These are phyloP conservation scores for Colletotrichum noveboracense DNA, from an alignment of 2,329 filamentous ascomycete species.

Conservation along the genomic window DNA sequence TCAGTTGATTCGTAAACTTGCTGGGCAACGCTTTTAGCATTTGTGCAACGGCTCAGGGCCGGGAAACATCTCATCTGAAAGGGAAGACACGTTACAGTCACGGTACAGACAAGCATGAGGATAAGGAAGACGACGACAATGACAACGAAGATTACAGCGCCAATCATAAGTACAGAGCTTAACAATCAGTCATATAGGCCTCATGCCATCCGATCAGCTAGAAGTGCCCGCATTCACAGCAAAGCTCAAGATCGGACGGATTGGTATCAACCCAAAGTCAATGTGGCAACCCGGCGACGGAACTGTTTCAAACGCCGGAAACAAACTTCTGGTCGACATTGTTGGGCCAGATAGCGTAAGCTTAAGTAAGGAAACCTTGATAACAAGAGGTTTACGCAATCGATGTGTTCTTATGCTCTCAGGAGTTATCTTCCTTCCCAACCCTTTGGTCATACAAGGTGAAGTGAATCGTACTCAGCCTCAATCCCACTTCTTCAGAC, in stretches of 20 bases:
- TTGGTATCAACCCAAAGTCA: background rate
- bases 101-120: background rate
- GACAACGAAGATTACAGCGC: background rate
- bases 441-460: background rate
- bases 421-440: background rate
- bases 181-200: background rate
- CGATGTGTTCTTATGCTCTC: background rate
- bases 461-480: background rate
- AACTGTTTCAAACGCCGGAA: background rate
- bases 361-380: background rate
- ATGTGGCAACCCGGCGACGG: background rate
- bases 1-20: background rate
- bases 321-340: background rate
- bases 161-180: background rate
- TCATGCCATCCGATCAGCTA: background rate
- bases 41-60: fast-evolving
- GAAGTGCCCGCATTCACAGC: background rate
- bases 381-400: background rate
- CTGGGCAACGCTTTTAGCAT: background rate
- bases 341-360: background rate
- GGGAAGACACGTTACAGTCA: background rate
- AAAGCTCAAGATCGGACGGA: background rate
- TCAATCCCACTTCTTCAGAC: background rate
- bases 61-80: background rate
- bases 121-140: background rate